Conservation (phyloP, 805 yeast species). For the Wickerhamomyces alni region DNA sequence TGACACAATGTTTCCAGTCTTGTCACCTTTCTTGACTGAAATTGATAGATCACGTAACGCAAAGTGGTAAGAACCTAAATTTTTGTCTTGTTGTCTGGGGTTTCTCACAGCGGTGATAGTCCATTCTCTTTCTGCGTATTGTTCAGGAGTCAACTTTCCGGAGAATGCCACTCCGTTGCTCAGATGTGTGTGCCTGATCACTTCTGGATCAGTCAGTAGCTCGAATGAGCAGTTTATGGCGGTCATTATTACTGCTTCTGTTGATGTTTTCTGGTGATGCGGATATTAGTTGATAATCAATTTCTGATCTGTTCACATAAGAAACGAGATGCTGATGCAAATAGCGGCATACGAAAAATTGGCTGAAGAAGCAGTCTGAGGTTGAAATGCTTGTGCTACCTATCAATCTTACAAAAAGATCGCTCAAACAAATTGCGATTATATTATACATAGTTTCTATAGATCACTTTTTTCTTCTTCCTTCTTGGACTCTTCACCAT, state of each 20-base stretch:
- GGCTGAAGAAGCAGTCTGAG: too few relatives aligned
- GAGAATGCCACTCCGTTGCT: constrained; percentile 31
- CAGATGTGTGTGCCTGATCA: constrained; percentile 30
- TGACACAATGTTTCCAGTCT: constrained; percentile 30
- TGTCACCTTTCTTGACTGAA: constrained; percentile 5
- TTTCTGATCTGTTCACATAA: too few relatives aligned
- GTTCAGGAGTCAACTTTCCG: constrained; percentile 25
- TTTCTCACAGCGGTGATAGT: constrained; percentile 22
- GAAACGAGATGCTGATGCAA: too few relatives aligned
- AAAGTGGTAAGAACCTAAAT: constrained; percentile 31
- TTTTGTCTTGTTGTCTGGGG: constrained; percentile 15
- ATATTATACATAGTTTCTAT: too few relatives aligned
- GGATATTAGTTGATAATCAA: too few relatives aligned
- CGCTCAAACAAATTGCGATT: too few relatives aligned
- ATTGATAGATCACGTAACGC: constrained; percentile 25
- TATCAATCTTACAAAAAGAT: too few relatives aligned
- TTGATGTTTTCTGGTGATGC: too few relatives aligned
- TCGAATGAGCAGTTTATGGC: constrained; percentile 5
- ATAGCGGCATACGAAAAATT: too few relatives aligned
- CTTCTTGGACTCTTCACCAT: background rate
- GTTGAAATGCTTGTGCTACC: too few relatives aligned
- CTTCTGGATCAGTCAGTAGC: constrained; percentile 24
- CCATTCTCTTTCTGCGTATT: constrained; percentile 32
- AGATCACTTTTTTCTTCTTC: too few relatives aligned
- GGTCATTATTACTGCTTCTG: too few relatives aligned